Conservation (phyloP, 2,329 filamentous ascomycete genomes). For the Colletotrichum sp. region DNA sequence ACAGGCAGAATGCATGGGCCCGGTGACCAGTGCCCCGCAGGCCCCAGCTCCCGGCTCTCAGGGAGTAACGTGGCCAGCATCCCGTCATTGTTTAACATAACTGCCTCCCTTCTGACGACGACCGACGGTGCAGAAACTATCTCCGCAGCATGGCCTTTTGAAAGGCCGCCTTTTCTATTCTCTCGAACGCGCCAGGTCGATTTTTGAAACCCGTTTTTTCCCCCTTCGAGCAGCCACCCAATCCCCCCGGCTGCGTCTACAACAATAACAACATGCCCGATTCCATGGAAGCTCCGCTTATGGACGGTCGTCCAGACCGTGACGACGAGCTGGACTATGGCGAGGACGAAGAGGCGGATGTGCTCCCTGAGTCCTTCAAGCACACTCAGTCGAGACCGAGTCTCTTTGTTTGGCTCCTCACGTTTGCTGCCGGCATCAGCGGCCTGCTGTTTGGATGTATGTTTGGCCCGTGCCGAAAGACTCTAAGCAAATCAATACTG, state of each 20-base stretch:
- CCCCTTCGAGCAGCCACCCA: neutral
- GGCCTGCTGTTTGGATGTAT: constrained; percentile 71
- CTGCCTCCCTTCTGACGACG: neutral
- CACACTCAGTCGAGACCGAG: constrained; percentile 36
- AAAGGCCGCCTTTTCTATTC: neutral
- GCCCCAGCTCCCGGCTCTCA: constrained; percentile 11
- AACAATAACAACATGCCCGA: constrained; percentile 14
- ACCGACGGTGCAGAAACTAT: constrained; percentile 13
- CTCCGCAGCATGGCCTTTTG: constrained; percentile 13
- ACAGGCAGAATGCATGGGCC: constrained; percentile 3
- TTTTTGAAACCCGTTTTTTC: neutral
- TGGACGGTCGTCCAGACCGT: constrained; percentile 28
- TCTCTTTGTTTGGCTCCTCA: constrained; percentile 64
- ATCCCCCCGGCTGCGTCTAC: neutral
- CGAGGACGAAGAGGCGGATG: constrained; percentile 29
- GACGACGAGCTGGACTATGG: constrained; percentile 25
- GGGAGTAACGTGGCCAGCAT: constrained; percentile 20
- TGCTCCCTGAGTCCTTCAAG: constrained; percentile 18
- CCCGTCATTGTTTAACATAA: neutral
- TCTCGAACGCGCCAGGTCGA: neutral
- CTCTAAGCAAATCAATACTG: neutral
- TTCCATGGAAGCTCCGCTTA: constrained; percentile 19
- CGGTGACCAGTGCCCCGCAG: constrained; percentile 14
- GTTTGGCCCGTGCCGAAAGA: constrained; percentile 28
- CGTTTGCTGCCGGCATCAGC: constrained; percentile 68